These are phyloP conservation scores for Hymenoscyphus fructigenus DNA, from an alignment of 2,329 filamentous ascomycete genomes.

Conservation along the genomic window DNA sequence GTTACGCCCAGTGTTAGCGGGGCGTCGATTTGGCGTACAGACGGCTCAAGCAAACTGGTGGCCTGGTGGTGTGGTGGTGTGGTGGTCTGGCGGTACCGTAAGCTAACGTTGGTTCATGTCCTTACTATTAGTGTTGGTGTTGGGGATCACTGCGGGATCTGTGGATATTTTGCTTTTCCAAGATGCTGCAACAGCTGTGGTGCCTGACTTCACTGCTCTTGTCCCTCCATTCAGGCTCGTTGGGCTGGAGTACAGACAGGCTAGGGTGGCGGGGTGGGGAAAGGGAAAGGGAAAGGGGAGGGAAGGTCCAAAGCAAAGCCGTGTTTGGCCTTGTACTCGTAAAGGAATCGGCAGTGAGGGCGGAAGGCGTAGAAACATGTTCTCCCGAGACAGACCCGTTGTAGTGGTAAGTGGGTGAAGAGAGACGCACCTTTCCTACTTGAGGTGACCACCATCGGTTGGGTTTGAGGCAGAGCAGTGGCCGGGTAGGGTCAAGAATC, in stretches of 20 bases:
- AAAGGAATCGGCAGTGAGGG: background rate
- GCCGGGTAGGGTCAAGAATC: background rate
- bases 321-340: background rate
- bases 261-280: background rate
- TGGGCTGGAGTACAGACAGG: constrained; percentile 10
- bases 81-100: too few relatives aligned
- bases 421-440: background rate
- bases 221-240: constrained; percentile 7
- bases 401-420: background rate
- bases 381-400: background rate
- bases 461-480: background rate
- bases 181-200: background rate
- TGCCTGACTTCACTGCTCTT: background rate
- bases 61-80: too few relatives aligned
- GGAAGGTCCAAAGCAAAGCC: background rate
- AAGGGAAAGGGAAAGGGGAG: too few relatives aligned
- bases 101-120: too few relatives aligned
- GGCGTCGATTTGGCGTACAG: too few relatives aligned
- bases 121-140: too few relatives aligned
- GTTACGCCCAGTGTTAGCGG: too few relatives aligned
- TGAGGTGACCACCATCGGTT: background rate
- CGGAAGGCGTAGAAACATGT: background rate
- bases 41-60: too few relatives aligned
- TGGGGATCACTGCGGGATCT: too few relatives aligned
- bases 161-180: too few relatives aligned